These are phyloP conservation scores for Hypoxylon sp. DNA, from an alignment of 2,329 filamentous ascomycete species.

Conservation along the genomic window DNA sequence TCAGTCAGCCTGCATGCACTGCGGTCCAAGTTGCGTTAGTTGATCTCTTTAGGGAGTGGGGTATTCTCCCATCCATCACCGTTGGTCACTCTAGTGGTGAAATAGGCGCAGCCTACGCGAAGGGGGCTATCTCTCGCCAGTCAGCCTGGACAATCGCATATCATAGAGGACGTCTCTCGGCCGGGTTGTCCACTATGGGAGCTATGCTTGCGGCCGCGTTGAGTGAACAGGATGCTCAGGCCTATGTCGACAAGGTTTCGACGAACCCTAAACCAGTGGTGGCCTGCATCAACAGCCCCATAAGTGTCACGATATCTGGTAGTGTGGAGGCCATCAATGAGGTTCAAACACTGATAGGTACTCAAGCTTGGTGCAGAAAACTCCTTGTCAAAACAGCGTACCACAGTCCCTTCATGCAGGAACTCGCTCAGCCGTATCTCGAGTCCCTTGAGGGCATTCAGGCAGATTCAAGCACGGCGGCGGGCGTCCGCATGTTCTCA, in stretches of 20 bases:
- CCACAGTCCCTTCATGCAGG: slow-evolving; percentile 61
- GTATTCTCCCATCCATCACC: slow-evolving; percentile 53
- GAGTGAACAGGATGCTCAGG: slow-evolving; percentile 45
- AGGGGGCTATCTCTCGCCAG: slow-evolving; percentile 56
- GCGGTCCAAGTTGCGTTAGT: slow-evolving; percentile 51
- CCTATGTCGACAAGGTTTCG: slow-evolving; percentile 48
- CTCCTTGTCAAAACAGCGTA: slow-evolving; percentile 61
- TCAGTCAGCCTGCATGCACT: slow-evolving; percentile 52
- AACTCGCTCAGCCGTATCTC: slow-evolving; percentile 55
- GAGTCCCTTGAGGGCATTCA: slow-evolving; percentile 49
- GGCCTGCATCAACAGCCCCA: slow-evolving; percentile 53
- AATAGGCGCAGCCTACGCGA: slow-evolving; percentile 61
- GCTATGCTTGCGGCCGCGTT: slow-evolving; percentile 53
- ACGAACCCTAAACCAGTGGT: slow-evolving; percentile 49
- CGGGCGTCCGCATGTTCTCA: slow-evolving; percentile 49
- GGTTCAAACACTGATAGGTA: slow-evolving; percentile 51
- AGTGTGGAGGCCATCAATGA: slow-evolving; percentile 51
- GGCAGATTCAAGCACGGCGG: slow-evolving; percentile 26
- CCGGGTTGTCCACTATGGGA: slow-evolving; percentile 48
- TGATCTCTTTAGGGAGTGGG: slow-evolving; percentile 52
- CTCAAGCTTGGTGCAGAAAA: slow-evolving; percentile 54
- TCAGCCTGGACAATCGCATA: slow-evolving; percentile 53
- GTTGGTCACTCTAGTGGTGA: slow-evolving; percentile 61
- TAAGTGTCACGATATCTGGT: slow-evolving; percentile 53
- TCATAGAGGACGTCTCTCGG: slow-evolving; percentile 50